A percentile compares a stretch with the other conserved stretches of the same genome.
Evolutionary conservation across 495 filamentous ascomycete species (phyloP).

Genomic region (Wilcoxina mikolae): DNA sequence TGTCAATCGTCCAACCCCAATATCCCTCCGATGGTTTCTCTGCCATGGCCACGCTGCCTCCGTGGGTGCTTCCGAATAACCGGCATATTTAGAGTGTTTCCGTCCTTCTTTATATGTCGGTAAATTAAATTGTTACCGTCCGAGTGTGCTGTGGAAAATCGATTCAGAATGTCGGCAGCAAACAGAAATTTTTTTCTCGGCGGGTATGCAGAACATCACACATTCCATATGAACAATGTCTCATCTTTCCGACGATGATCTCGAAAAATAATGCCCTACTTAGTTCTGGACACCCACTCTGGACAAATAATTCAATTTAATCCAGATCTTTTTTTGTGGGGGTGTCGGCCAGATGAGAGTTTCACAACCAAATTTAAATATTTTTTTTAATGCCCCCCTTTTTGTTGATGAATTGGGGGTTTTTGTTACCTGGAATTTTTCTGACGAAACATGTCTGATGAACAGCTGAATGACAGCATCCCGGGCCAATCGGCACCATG

Average conservation of each 20-base stretch:
- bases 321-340: neutral
- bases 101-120: conserved; percentile 4
- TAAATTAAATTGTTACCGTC: neutral
- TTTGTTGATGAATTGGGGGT: neutral
- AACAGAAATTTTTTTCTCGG: neutral
- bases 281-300: neutral
- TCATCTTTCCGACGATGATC: neutral
- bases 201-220: neutral
- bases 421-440: neutral
- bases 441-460: neutral
- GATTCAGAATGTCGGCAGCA: neutral
- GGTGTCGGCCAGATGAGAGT: neutral
- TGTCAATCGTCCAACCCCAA: neutral
- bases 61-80: neutral
- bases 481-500: neutral
- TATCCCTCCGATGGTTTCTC: neutral
- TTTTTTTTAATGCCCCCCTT: neutral
- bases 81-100: neutral
- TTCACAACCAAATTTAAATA: neutral
- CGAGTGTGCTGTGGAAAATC: neutral
- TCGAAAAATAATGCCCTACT: neutral
- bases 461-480: neutral
- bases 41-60: neutral
- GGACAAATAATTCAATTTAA: neutral
- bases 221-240: neutral